Base-by-base conservation (phyloP, 768 basidiomycete species). In the Termitomyces sp. region DNA sequence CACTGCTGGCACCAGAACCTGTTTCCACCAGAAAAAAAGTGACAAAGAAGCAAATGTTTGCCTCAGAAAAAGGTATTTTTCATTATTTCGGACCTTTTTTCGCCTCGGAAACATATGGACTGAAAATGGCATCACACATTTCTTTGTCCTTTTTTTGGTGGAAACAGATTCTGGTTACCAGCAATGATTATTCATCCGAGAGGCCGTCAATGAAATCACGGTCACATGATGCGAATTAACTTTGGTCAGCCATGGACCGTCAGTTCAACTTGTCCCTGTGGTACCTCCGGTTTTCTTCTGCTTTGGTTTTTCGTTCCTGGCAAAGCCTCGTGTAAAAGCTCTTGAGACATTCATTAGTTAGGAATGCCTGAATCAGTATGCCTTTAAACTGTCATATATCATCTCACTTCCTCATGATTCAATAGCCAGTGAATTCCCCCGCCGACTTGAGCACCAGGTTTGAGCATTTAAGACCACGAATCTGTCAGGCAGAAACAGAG, bases 401-500 rank as follows among this genome's bases (percentile, higher is more conserved):
- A 52, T 22, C 26, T 2, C 38, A 13, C 26, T 41, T 41, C 10
- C 28, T 49, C 36, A 40, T 45, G 20, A 40, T 50, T 30, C 16
- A 35, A 46, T 26, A 62, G 63, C 54, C 52, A 41, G 20, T 60
- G 16, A 16, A 49, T 10, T 62, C 59, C 50, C 51, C 54, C 35
- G 54, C 55, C 14, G 55, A 55, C 41, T 13, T 65, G 14, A 57
- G 52, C 20, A 58, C 54, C 9, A 57, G 58, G 32, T 51, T 58
- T 3, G 64, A 63, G 11, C 33, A 52, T 22, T 33, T 59, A 16
- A 53, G 35, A 43, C 56, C 58, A 2, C 56, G 54, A 26, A 54
- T 65, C 14, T 40, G 45, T 43, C 54, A 60, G 35, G n/a, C 52
- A n/a, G 64, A 65, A 55, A 65, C 62, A 30, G 64, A 65, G 44